These are phyloP conservation scores for Coprinopsis marcescibilis DNA, from an alignment of 768 basidiomycete species.

Conservation along the genomic window DNA sequence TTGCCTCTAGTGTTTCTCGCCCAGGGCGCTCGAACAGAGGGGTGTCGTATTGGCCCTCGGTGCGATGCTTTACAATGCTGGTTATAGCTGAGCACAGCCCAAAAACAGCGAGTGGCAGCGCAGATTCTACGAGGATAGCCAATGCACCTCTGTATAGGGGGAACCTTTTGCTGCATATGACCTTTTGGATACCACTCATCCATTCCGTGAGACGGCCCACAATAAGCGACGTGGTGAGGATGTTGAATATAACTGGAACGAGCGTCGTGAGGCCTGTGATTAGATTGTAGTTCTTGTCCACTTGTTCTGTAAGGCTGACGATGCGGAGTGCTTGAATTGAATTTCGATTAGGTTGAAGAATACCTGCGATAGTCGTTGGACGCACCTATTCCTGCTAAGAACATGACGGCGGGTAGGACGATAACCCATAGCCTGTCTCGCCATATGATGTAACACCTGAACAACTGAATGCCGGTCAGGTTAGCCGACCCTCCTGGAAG, in stretches of 20 bases:
- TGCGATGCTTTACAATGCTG: no score
- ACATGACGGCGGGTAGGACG: background rate
- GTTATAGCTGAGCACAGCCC: no score
- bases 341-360: no score
- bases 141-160: background rate
- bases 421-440: background rate
- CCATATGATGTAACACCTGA: background rate
- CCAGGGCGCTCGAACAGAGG: no score
- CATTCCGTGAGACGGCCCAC: background rate
- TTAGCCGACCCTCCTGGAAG: background rate
- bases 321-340: no score
- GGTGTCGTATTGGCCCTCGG: no score
- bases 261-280: no score
- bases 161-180: background rate
- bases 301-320: no score
- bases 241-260: no score
- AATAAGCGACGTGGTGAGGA: background rate
- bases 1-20: no score
- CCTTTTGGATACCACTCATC: background rate
- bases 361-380: background rate
- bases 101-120: background rate
- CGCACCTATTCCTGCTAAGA: background rate
- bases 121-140: background rate
- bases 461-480: background rate
- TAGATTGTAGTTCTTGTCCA: no score